A percentile compares a stretch with the other conserved stretches of the same genome.
Conservation (phyloP, 2,329 filamentous ascomycete genomes). For the Scytalidium lignicola region DNA sequence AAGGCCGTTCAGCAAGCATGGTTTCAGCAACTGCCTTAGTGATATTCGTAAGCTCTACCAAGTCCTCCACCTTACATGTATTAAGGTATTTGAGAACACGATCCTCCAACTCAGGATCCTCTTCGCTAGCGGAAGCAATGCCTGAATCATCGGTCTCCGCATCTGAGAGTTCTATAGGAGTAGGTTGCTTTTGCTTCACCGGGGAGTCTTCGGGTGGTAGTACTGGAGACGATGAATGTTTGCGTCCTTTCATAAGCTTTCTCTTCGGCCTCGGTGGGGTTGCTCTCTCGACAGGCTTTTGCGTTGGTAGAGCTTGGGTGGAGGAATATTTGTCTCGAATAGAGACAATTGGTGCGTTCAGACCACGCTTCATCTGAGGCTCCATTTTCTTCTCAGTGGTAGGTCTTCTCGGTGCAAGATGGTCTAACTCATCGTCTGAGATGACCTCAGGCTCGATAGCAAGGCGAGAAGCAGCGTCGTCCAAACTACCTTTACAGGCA, state of each 20-base stretch:
- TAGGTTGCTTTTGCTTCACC: slow-evolving; percentile 15
- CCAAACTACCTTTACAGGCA: slow-evolving; percentile 44
- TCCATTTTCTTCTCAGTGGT: slow-evolving; percentile 30
- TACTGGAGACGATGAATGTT: slow-evolving; percentile 20
- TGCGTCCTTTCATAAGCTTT: slow-evolving; percentile 27
- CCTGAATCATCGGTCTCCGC: slow-evolving; percentile 26
- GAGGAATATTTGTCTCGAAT: slow-evolving; percentile 56
- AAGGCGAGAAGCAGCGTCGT: slow-evolving; percentile 47
- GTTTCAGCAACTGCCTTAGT: slow-evolving; percentile 63
- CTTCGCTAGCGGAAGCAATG: slow-evolving; percentile 26
- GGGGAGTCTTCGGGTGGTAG: slow-evolving; percentile 14
- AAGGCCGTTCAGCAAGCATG: slow-evolving; percentile 72
- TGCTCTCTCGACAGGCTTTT: slow-evolving; percentile 13
- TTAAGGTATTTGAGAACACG: slow-evolving; percentile 80
- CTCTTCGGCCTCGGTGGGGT: slow-evolving; percentile 25
- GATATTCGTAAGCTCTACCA: slow-evolving; percentile 76
- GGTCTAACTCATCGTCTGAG: slow-evolving; percentile 30
- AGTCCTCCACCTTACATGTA: slow-evolving; percentile 65
- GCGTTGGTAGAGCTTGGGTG: slow-evolving; percentile 32
- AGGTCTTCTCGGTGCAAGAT: slow-evolving; percentile 9
- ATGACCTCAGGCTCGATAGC: slow-evolving; percentile 35
- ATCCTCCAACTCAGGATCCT: slow-evolving; percentile 39
- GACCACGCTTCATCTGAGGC: slow-evolving; percentile 46
- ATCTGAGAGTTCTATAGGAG: slow-evolving; percentile 16
- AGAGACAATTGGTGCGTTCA: slow-evolving; percentile 47